Evolutionary conservation across 352 stramenopile genomes (phyloP).

Genomic region (Phytophthora agathidicida): DNA sequence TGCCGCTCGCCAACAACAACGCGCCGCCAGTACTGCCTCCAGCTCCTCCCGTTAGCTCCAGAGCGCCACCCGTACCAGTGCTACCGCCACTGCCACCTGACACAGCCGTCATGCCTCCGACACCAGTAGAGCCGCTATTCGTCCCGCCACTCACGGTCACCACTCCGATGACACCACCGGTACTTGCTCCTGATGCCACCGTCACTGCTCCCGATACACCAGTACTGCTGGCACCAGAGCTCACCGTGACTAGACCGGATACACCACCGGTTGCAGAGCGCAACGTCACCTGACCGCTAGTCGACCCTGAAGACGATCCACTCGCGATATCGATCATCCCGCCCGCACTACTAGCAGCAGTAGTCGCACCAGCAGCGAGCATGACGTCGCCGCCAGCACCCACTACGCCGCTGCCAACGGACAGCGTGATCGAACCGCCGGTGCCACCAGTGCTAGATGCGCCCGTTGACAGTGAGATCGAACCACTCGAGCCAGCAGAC

Average conservation of each 20-base stretch:
- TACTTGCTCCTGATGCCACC: constrained; percentile 37
- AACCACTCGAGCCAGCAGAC: neutral
- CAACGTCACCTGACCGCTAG: constrained; percentile 40
- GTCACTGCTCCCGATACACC: constrained; percentile 30
- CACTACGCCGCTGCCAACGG: neutral
- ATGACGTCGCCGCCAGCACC: constrained; percentile 17
- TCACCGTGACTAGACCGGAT: neutral
- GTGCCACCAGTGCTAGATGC: neutral
- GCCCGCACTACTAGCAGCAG: constrained; percentile 31
- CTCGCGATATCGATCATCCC: constrained; percentile 39
- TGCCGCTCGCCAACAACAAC: constrained; percentile 26
- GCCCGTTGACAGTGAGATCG: neutral
- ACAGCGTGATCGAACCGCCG: neutral
- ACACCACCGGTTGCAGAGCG: constrained; percentile 19
- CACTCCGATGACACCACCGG: constrained; percentile 1
- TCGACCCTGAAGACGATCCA: constrained; percentile 30
- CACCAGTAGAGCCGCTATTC: neutral
- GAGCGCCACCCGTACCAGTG: constrained; percentile 3
- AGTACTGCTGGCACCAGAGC: constrained; percentile 10
- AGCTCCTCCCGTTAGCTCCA: constrained; percentile 17
- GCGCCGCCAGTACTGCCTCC: constrained; percentile 30
- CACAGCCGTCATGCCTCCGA: constrained; percentile 8
- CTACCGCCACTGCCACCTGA: constrained; percentile 1
- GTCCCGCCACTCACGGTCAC: neutral
- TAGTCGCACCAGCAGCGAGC: constrained; percentile 30